Percentiles rank a stretch among this genome's conserved stretches.
Evolutionary conservation across 2,329 filamentous ascomycete genomes (phyloP).

Genomic region (Hysterium pulicare): DNA sequence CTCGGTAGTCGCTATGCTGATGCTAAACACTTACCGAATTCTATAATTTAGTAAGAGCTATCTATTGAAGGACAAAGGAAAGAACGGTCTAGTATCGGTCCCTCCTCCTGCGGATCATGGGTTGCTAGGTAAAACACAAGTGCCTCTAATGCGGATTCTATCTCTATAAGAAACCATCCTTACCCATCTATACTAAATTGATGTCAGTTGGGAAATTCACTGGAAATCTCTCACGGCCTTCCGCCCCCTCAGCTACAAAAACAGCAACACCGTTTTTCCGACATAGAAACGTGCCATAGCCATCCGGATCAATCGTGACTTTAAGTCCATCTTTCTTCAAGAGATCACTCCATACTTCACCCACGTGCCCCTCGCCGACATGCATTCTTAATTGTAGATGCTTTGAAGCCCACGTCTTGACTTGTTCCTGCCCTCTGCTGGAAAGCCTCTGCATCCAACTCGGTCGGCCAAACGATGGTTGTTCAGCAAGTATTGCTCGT

Average conservation of each 20-base stretch:
- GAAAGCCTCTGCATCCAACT: not conserved
- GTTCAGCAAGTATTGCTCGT: not conserved
- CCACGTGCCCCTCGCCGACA: constrained; percentile 53
- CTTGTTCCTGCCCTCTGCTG: not conserved
- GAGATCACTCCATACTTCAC: constrained; percentile 61
- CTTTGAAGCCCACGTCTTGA: constrained; percentile 44
- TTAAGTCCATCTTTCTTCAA: constrained; percentile 48
- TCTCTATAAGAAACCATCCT: no score
- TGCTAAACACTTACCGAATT: no score
- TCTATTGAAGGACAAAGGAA: no score
- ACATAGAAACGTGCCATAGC: constrained; percentile 52
- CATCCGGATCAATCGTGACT: constrained; percentile 54
- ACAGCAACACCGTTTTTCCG: not conserved
- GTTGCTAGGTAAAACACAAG: no score
- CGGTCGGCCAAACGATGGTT: constrained; percentile 13
- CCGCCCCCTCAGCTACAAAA: not conserved
- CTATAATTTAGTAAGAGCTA: no score
- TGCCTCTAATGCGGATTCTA: no score
- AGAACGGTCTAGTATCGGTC: no score
- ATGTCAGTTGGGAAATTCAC: no score
- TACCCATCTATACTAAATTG: no score
- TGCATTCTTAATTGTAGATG: constrained; percentile 56
- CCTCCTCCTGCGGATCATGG: no score
- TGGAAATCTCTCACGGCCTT: not conserved
- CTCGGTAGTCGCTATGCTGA: no score